These are phyloP conservation scores for Limnomonas spitsbergensis DNA, from an alignment of 139 green algal genomes.

Conservation along the genomic window DNA sequence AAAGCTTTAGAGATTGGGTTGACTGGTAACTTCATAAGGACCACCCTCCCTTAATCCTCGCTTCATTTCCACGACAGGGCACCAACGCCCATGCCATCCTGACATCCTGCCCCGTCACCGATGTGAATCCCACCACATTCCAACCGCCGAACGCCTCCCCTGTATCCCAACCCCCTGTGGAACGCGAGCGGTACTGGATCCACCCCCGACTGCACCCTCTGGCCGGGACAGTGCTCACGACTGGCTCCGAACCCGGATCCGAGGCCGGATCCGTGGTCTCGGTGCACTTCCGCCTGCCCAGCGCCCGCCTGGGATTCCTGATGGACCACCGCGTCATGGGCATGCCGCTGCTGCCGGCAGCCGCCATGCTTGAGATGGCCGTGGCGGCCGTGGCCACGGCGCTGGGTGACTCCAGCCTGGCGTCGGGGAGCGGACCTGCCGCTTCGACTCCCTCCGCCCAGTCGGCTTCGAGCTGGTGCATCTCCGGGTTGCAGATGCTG, in stretches of 20 bases:
- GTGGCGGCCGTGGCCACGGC: constrained; percentile 32
- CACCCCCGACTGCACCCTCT: constrained; percentile 31
- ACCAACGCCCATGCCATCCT: constrained; percentile 48
- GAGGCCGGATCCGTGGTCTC: neutral
- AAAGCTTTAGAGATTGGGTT: too few species aligned
- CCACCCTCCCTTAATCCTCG: too few species aligned
- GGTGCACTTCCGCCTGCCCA: constrained; percentile 22
- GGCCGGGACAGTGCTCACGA: neutral
- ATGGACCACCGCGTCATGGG: constrained; percentile 35
- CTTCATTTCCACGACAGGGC: too few species aligned
- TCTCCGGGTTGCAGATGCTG: constrained; percentile 27
- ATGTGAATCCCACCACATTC: too few species aligned
- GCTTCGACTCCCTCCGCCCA: neutral
- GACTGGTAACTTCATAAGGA: too few species aligned
- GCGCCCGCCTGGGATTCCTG: constrained; percentile 37
- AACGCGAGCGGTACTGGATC: constrained; percentile 22
- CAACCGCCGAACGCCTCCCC: too few species aligned
- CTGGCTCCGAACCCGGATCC: neutral
- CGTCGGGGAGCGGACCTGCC: constrained; percentile 15
- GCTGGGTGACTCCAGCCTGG: constrained; percentile 16
- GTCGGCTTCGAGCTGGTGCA: neutral
- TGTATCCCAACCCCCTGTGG: too few species aligned
- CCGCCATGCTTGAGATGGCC: constrained; percentile 62
- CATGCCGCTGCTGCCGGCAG: constrained; percentile 57
- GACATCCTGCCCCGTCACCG: too few species aligned